A percentile compares a stretch with the other conserved stretches of the same genome.
Evolutionary conservation across 2,329 filamentous ascomycete genomes (phyloP).

Genomic region (Triangularia verruculosa): DNA sequence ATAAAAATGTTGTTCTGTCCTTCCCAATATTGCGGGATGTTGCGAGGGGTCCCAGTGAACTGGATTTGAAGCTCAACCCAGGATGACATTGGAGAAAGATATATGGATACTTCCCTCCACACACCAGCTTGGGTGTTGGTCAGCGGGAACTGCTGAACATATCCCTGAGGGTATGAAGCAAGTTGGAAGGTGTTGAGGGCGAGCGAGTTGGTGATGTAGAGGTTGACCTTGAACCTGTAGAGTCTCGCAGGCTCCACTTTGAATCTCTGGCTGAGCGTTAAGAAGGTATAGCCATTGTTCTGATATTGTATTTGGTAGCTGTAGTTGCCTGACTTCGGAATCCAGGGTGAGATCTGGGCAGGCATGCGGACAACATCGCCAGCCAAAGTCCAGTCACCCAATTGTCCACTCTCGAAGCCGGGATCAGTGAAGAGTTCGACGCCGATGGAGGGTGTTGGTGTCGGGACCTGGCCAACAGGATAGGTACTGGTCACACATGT

Average conservation of each 20-base stretch:
- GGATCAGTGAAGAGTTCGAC: slow-evolving; percentile 18
- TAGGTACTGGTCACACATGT: slow-evolving; percentile 5
- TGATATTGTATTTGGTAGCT: not conserved
- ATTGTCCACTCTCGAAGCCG: slow-evolving; percentile 22
- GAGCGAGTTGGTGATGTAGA: not conserved
- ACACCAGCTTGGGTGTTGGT: not conserved
- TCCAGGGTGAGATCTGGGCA: not conserved
- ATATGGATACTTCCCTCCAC: not conserved
- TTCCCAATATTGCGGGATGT: not conserved
- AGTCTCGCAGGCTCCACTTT: slow-evolving; percentile 2
- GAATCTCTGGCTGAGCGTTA: not conserved
- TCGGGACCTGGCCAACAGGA: not conserved
- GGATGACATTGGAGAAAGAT: not conserved
- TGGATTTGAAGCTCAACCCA: slow-evolving; percentile 8
- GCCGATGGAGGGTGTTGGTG: slow-evolving; percentile 2
- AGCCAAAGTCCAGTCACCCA: slow-evolving; percentile 1
- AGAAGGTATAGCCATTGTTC: not conserved
- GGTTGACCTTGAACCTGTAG: not conserved
- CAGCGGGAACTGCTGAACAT: not conserved
- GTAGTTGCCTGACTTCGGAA: not conserved
- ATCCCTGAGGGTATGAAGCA: not conserved
- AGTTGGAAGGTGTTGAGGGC: not conserved
- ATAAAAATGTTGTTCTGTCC: slow-evolving; percentile 5
- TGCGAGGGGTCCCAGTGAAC: not conserved
- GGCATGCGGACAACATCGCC: not conserved